Evolutionary conservation across 2,329 filamentous ascomycete genomes (phyloP).

Genomic region (Colletotrichum sp.): DNA sequence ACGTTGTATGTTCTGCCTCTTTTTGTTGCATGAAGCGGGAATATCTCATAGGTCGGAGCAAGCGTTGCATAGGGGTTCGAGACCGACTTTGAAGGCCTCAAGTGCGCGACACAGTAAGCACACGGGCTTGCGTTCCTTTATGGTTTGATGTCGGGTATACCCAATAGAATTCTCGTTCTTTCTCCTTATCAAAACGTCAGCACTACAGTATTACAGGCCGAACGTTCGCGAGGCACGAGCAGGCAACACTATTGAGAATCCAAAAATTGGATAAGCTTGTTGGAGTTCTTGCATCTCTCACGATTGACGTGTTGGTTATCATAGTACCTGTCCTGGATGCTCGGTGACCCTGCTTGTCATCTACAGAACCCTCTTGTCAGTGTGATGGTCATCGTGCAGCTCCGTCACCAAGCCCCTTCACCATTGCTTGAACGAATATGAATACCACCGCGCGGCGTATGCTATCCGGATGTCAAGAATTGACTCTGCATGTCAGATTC

Average conservation of each 20-base stretch:
- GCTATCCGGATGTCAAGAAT: not conserved
- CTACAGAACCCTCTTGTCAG: not conserved
- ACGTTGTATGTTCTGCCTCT: constrained; percentile 23
- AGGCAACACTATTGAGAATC: not conserved
- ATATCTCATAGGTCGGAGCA: not conserved
- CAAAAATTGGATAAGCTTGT: accelerated
- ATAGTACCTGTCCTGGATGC: too few relatives aligned
- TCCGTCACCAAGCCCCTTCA: not conserved
- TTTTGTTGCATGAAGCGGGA: not conserved
- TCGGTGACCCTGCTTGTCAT: too few relatives aligned
- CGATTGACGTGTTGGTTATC: not conserved
- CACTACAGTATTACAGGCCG: too few relatives aligned
- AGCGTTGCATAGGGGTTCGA: not conserved
- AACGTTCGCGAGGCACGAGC: not conserved
- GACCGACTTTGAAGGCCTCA: not conserved
- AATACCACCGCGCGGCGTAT: too few relatives aligned
- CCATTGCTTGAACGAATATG: not conserved
- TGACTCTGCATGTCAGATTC: not conserved
- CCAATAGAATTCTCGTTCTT: not conserved
- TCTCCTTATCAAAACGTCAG: not conserved
- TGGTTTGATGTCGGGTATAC: not conserved
- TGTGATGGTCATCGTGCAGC: not conserved
- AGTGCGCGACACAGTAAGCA: not conserved
- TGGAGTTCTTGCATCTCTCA: not conserved
- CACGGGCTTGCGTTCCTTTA: not conserved